Evolutionary conservation across 2,329 filamentous ascomycete genomes (phyloP), one percentile per base, ranked within the genome.

Genomic region (Triangularia verruculosa): DNA sequence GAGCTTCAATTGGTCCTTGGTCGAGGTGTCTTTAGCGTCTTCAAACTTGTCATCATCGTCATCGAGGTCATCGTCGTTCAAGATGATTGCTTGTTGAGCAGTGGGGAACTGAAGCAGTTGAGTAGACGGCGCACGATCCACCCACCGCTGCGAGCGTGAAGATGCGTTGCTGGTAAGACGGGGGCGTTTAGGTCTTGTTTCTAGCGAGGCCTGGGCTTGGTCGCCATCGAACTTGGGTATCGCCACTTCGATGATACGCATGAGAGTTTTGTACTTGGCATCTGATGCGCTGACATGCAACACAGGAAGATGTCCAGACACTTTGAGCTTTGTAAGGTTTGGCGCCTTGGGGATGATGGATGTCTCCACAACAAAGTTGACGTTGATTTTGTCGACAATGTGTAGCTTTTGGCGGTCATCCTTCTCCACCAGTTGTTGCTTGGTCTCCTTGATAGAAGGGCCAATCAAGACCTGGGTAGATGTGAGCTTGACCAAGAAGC

Each of bases 301-400:
- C 59, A 98, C 88, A 0, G 96, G 95, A 60, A 99, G 82, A 70
- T 96, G 92, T 1, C 95, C 95, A 1, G 93, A 96, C 32, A 99
- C 87, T 65, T 92, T 90, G 69, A 97, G 89, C 72, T 95, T 95
- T 13, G 95, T 96, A 57, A 99, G 80, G 67, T 97, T 96, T 0
- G 94, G 90, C 0, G 92, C 92, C 74, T 97, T 97, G 0, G 95
- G 95, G n/a, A 99, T 81, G 69, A 99, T 99, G 7, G 93, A 99
- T 20, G 91, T 89, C 74, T 97, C 93, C n/a, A 99, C 87, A 11
- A 93, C 88, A 74, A 99, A 98, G 74, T 98, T 92, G 70, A 99
- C 91, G 70, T 97, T 99, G 79, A 99, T 99, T 68, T 92, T 89
- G 75, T 99, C 94, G 34, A 99, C 92, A 61, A 99, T 88, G 74